These are phyloP conservation scores for Neltuma alba DNA, from an alignment of 306 rosid genomes.

Conservation along the genomic window DNA sequence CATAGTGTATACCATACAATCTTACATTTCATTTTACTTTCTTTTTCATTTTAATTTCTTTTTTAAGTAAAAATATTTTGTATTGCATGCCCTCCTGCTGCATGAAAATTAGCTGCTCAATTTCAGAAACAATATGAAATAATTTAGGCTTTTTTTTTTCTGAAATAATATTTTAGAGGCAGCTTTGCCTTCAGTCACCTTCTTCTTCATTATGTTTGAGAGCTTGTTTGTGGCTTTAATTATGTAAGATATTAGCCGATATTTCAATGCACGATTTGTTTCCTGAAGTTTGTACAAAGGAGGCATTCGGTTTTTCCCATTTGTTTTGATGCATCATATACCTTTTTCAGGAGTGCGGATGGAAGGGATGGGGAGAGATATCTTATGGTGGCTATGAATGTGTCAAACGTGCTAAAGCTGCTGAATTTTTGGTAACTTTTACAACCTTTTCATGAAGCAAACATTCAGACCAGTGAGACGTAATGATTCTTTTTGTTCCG, in stretches of 20 bases:
- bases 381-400: slow-evolving; percentile 89
- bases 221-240: background rate
- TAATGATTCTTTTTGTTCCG: background rate
- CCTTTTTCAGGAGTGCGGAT: slow-evolving; percentile 75
- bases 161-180: background rate
- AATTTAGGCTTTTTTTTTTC: background rate
- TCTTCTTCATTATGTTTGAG: background rate
- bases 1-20: background rate
- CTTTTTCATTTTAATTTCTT: slow-evolving; percentile 16
- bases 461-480: background rate
- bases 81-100: background rate
- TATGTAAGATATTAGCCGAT: background rate
- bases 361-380: slow-evolving; percentile 99
- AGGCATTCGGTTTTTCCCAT: background rate
- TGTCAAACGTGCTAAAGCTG: slow-evolving; percentile 77
- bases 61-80: background rate
- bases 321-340: slow-evolving; percentile 22
- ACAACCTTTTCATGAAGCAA: background rate
- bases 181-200: background rate
- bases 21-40: slow-evolving; percentile 1
- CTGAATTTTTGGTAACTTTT: slow-evolving; percentile 78
- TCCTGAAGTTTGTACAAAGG: background rate
- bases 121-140: background rate
- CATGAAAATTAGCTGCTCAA: background rate
- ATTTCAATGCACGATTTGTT: background rate